A percentile compares a stretch with the other conserved stretches of the same genome.
Evolutionary conservation across 192 early-diverging fungal species (phyloP).

Genomic region (Rhizoclosmatium globosum): DNA sequence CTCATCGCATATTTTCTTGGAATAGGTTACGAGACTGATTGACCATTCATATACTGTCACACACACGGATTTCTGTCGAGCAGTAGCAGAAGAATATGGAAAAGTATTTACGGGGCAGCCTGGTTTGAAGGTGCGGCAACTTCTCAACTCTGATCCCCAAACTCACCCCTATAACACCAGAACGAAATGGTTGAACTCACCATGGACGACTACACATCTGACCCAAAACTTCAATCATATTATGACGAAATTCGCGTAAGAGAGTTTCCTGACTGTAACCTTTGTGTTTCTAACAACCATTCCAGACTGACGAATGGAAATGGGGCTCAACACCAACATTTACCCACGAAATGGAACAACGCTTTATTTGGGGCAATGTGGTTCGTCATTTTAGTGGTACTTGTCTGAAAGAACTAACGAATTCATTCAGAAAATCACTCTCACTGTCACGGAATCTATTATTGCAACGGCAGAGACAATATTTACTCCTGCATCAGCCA

Average conservation of each 20-base stretch:
- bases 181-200: constrained; percentile 45
- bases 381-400: constrained; percentile 15
- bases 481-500: not conserved
- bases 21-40: constrained; percentile 67
- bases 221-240: constrained; percentile 44
- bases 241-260: constrained; percentile 54
- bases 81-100: constrained; percentile 75
- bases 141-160: too few species aligned
- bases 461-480: constrained; percentile 5
- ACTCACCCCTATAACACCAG: not conserved
- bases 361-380: constrained; percentile 41
- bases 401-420: not conserved
- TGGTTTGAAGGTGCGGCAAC: not conserved
- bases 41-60: constrained; percentile 84
- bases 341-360: constrained; percentile 46
- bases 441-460: not conserved
- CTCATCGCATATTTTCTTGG: not conserved
- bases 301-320: constrained; percentile 84
- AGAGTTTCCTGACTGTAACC: not conserved
- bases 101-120: constrained; percentile 6
- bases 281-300: not conserved
- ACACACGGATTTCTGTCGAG: constrained; percentile 84
- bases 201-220: constrained; percentile 21
- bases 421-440: not conserved
- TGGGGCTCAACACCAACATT: constrained; percentile 94